Base-by-base conservation (phyloP, 140 eudicot species). In the Oenanthe javanica region DNA sequence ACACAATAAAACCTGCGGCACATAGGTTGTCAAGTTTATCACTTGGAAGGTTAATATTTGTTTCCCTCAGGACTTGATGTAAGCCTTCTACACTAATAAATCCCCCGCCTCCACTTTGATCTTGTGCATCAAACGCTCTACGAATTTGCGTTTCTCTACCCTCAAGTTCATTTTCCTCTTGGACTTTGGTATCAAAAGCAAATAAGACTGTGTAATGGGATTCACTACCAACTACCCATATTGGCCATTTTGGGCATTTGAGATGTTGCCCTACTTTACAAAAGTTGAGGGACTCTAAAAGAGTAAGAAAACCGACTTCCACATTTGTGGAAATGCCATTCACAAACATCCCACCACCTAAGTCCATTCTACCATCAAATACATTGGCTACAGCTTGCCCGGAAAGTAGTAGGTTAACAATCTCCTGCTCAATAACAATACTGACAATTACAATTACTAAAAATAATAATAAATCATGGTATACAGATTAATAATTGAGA, bases 41-140 rank as follows among this genome's bases (percentile, higher is more conserved):
- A 10, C 85, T 38, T 0, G 99, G 90, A 69, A 95, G 91, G 81
- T 82, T 87, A 57, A 95, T 85, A 50, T 79, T 81, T 31, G 92
- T 82, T 25, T 92, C 97, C 76, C 78, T 82, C 5, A 95, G 79
- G 36, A 95, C 97, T 88, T 91, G 95, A 83, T 86, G 97, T 78
- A 95, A 92, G 51, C 97, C 95, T 81, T 95, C 99, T 0, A 95
- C 97, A 54, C 87, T 84, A 36, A 95, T 92, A 83, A 95, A 95
- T 25, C 99, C 99, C 2, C 99, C 99, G 71, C 99, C 99, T 8
- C 99, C 99, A 81, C 97, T 92, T 72, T 95, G 98, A 79, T 95
- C 99, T 74, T 92, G 97, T 12, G 92, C 89, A 85, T 95, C 98
- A 47, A 95, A 95, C 6, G 99, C 97, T 81, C 97, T 87, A 3